Base-by-base conservation (phyloP, 1,139 yeast genomes). In the Pichiaceae sp. region DNA sequence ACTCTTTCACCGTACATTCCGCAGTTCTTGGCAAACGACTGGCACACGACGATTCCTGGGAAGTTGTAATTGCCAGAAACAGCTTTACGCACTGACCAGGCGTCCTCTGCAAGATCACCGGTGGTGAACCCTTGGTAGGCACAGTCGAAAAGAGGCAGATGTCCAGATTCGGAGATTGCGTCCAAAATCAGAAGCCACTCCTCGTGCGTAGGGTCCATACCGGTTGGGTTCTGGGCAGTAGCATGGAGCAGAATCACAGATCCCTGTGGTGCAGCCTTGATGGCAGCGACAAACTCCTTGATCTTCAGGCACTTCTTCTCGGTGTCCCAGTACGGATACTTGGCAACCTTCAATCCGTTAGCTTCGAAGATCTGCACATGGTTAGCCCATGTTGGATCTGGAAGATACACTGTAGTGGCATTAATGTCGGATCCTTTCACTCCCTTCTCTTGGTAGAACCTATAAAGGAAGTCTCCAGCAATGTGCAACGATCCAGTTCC, bases 1-100 rank as follows among this genome's bases (percentile, higher is more conserved):
- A 81, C 89, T 66, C 98, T 82, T 67, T 91, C 97, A 58, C 98
- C 98, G 59, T 91, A 91, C 78, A 91, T 82, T 48, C 98, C 98
- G 60, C 84, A 82, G 64, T 91, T 91, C 64, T 91, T 91, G 39
- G 97, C 96, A 63, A 91, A 91, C n/a, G 96, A 86, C 66, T 91
- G 98, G 62, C 95, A 84, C 42, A 91, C 73, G 23, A 81, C 48
- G 37, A 80, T 64, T 26, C 40, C 47, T 35, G 91, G 91, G 36
- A 55, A 54, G 11, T 45, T 35, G 33, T 47, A 36, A 43, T 48
- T 42, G 51, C 49, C 31, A 41, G 69, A 66, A 39, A 85, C 75
- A 48, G 95, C 95, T 55, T 75, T 68, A 54, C 96, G 76, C 36
- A 91, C 79, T 14, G 96, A 89, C 65, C 72, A 85, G 15, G 95